Percentiles rank a stretch among this genome's conserved stretches.
These are phyloP conservation scores for Naganishia sp. DNA, from an alignment of 1,284 basidiomycete genomes.

Conservation along the genomic window DNA sequence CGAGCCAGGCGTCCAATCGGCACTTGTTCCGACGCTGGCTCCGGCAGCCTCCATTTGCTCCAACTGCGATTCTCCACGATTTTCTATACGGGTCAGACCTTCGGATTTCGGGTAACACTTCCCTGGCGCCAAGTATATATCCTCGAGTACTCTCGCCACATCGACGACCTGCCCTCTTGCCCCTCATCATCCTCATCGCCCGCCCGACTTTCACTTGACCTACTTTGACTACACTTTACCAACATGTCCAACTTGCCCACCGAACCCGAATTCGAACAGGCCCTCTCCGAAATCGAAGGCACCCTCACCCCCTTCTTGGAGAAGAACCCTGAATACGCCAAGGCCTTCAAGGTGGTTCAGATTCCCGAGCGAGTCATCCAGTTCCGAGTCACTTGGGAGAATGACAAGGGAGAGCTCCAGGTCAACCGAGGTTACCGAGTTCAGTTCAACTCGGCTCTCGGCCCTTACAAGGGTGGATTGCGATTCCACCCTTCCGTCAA, in stretches of 20 bases:
- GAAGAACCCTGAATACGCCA: conserved; percentile 70
- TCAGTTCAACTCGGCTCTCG: conserved; percentile 79
- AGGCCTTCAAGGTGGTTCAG: conserved; percentile 67
- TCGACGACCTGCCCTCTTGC: neutral
- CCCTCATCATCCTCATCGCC: conserved; percentile 5
- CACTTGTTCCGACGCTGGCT: neutral
- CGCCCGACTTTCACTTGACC: neutral
- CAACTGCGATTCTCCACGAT: too few relatives aligned
- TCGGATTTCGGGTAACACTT: neutral
- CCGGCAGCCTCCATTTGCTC: neutral
- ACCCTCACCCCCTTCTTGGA: conserved; percentile 67
- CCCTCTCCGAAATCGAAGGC: conserved; percentile 66
- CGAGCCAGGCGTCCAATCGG: neutral
- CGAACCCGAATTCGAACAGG: conserved; percentile 65
- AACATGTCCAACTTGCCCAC: conserved; percentile 55
- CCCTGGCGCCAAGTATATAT: conserved; percentile 14
- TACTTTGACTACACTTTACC: conserved; percentile 11
- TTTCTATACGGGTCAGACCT: neutral
- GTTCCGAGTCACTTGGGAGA: conserved; percentile 79
- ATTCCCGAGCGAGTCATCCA: conserved; percentile 75
- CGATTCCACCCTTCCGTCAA: conserved; percentile 79
- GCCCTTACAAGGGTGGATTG: conserved; percentile 80
- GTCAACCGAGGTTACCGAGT: conserved; percentile 78
- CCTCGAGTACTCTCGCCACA: neutral
- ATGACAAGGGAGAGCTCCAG: conserved; percentile 67